These are phyloP conservation scores for Suhomyces ambrosiae DNA, from an alignment of 1,139 yeast genomes.

Conservation along the genomic window DNA sequence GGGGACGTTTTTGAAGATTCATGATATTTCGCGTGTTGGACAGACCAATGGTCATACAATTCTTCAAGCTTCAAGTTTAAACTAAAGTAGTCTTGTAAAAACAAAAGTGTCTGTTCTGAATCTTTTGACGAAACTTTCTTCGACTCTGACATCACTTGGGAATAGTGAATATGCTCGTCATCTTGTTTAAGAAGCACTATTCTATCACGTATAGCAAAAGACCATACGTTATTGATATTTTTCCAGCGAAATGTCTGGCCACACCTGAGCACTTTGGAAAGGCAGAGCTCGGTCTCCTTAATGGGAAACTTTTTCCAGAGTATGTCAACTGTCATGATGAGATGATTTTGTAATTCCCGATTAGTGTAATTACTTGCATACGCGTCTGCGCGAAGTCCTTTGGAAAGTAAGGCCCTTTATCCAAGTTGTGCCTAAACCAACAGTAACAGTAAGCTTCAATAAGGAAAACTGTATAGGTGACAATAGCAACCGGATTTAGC, in stretches of 20 bases:
- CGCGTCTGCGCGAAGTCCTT: conserved; percentile 10
- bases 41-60: conserved; percentile 65
- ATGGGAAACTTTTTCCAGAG: conserved; percentile 21
- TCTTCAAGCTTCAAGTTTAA: conserved; percentile 54
- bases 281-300: conserved; percentile 50
- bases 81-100: conserved; percentile 71
- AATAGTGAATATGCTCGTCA: conserved; percentile 31
- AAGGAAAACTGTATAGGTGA: too few relatives aligned
- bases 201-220: conserved; percentile 52
- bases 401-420: too few relatives aligned
- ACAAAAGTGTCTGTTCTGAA: conserved; percentile 30
- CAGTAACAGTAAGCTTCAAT: too few relatives aligned
- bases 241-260: conserved; percentile 88
- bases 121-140: neutral
- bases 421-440: too few relatives aligned
- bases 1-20: conserved; percentile 35
- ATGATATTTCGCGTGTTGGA: conserved; percentile 49
- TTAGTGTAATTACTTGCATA: conserved; percentile 8
- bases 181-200: conserved; percentile 58
- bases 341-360: neutral
- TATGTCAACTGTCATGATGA: conserved; percentile 13
- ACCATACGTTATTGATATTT: conserved; percentile 59
- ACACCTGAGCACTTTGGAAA: conserved; percentile 76
- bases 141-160: conserved; percentile 28
- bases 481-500: too few relatives aligned